These are phyloP conservation scores for Pseudonitzschia multiseries DNA, from an alignment of 108 stramenopile species.

Conservation along the genomic window DNA sequence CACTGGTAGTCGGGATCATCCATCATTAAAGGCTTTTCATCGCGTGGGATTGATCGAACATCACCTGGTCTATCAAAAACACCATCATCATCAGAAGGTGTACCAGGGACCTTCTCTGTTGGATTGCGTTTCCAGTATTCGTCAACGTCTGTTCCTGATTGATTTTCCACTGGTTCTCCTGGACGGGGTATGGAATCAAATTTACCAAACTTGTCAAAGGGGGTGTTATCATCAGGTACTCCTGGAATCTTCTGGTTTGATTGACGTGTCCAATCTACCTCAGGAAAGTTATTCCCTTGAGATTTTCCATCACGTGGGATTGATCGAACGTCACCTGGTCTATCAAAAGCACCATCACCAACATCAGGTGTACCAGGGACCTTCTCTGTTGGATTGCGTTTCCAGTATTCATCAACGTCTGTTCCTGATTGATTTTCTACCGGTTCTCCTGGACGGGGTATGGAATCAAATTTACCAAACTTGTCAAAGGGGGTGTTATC, in stretches of 20 bases:
- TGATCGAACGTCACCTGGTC: constrained; percentile 28
- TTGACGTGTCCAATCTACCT: constrained; percentile 20
- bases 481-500: constrained; percentile 12
- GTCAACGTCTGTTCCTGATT: background rate
- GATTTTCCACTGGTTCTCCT: constrained; percentile 1
- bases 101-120: constrained; percentile 20
- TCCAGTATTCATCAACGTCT: background rate
- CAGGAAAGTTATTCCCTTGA: background rate
- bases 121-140: constrained; percentile 15
- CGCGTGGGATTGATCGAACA: constrained; percentile 30
- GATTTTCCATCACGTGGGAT: constrained; percentile 32
- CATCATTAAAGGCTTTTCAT: constrained; percentile 18
- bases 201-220: background rate
- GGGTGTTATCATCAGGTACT: constrained; percentile 4
- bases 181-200: constrained; percentile 17
- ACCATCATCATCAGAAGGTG: constrained; percentile 25
- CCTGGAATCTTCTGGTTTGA: constrained; percentile 9
- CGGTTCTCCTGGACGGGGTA: constrained; percentile 20
- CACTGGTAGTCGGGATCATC: constrained; percentile 22
- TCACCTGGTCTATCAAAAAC: constrained; percentile 27
- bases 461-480: constrained; percentile 13
- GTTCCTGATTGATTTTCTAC: background rate
- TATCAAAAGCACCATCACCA: constrained; percentile 14
- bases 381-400: background rate
- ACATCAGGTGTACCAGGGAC: constrained; percentile 14